Conservation (phyloP, 345 rosid genomes). For the Dimocarpus longan region DNA sequence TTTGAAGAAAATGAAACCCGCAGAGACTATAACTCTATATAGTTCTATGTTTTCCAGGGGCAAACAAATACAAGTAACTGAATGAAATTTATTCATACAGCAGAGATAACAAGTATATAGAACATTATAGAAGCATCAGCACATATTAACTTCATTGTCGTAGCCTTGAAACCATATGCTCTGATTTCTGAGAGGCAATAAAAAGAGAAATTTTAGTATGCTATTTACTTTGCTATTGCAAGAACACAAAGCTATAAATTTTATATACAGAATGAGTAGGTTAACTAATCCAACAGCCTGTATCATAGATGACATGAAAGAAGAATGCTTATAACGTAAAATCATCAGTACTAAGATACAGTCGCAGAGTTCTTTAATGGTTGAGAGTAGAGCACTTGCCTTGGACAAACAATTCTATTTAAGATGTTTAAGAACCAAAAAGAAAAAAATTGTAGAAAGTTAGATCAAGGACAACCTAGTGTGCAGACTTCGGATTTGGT, state of each 20-base stretch:
- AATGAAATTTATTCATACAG: neutral
- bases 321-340: neutral
- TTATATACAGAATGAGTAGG: no score
- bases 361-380: neutral
- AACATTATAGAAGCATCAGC: neutral
- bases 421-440: no score
- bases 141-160: conserved; percentile 28
- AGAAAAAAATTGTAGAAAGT: neutral
- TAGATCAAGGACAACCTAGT: neutral
- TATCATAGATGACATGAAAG: neutral
- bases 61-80: neutral
- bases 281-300: neutral
- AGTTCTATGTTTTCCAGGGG: neutral
- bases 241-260: no score
- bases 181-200: conserved; percentile 47
- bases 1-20: no score
- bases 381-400: neutral
- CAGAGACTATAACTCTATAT: neutral
- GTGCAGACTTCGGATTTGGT: neutral
- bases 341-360: neutral
- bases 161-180: conserved; percentile 63
- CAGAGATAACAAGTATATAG: neutral
- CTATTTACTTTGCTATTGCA: neutral
- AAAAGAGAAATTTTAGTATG: neutral
- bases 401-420: neutral